These are phyloP conservation scores for Micractinium sp. DNA, from an alignment of 139 green algal genomes.

Conservation along the genomic window DNA sequence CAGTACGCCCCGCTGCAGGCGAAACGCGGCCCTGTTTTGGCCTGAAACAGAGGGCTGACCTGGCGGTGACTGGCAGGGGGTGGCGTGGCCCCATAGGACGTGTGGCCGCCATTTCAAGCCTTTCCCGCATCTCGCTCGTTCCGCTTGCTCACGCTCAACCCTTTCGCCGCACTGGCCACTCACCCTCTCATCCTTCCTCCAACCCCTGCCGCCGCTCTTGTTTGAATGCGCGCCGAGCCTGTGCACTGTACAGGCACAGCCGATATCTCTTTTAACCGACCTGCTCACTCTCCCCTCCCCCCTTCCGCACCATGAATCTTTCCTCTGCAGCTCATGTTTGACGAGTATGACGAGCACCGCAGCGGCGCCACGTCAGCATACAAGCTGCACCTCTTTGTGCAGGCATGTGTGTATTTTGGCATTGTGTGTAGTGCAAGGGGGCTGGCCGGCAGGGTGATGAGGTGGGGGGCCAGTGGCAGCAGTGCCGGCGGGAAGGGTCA, in stretches of 20 bases:
- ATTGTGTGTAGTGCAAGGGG: neutral
- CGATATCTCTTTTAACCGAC: neutral
- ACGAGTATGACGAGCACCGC: slow-evolving; percentile 60
- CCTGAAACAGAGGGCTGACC: neutral
- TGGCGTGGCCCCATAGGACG: too few species aligned
- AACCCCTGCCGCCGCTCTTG: too few species aligned
- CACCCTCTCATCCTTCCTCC: too few species aligned
- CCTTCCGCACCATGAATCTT: neutral
- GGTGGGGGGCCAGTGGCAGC: neutral
- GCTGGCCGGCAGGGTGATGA: too few species aligned
- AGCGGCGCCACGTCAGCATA: neutral
- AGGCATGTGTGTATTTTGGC: neutral
- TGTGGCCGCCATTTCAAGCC: too few species aligned
- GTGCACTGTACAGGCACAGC: neutral
- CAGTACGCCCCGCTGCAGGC: too few species aligned
- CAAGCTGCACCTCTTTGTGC: slow-evolving; percentile 62
- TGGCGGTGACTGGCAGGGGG: too few species aligned
- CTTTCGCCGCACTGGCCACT: too few species aligned
- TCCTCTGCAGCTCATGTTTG: slow-evolving; percentile 70
- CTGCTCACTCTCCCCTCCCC: neutral
- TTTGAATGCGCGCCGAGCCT: neutral
- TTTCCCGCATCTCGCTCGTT: too few species aligned
- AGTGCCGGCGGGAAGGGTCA: too few species aligned
- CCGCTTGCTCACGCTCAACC: too few species aligned
- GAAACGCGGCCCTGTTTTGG: too few species aligned